Base-by-base conservation (phyloP, 2,329 filamentous ascomycete species). In the Tolypocladium amazonense region DNA sequence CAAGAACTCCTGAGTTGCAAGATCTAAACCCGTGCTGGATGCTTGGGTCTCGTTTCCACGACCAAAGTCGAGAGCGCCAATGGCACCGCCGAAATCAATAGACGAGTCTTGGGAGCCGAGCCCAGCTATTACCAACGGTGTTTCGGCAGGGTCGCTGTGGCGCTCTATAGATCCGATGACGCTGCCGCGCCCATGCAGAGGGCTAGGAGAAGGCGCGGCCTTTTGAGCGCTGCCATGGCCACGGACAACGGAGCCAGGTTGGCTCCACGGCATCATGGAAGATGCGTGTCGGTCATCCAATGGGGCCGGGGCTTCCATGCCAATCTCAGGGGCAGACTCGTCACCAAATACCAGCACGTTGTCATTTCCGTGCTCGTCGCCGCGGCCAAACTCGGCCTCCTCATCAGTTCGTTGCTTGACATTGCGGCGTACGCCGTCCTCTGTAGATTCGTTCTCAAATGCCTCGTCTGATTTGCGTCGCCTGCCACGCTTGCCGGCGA, bases 201-300 rank as follows among this genome's bases (percentile, higher is more conserved):
- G 72, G 54, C 75, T 76, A 25, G 74, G 73, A 6, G 70, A 73
- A 15, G 65, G 59, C 15, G 61, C 60, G 3, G 59, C 59, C 56
- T 73, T 75, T 62, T 72, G 73, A 33, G 67, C 73, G 65, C 73
- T 76, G 57, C 73, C 72, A 1, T 67, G 67, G 39, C 70, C 75
- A 15, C 76, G 77, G 41, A 76, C 66, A 3, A 77, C 78, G 0
- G 81, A 83, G 15, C 76, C 75, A 0, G 77, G 63, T 3, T 77
- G 78, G 62, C 79, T 81, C 81, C 81, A 83, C 5, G 81, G 81
- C 67, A 79, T 73, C 59, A 80, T 70, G 20, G 77, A 78, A 2
- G 78, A 81, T 1, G 79, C 81, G 54, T 82, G 81, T 58, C 87
- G 82, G 61, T 95, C 88, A 5, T 84, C 83, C 58, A 94, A 80